phyloP scores from a whole-genome alignment of 2,329 filamentous ascomycete genomes.

The Sordariomycetes sp. region DNA sequence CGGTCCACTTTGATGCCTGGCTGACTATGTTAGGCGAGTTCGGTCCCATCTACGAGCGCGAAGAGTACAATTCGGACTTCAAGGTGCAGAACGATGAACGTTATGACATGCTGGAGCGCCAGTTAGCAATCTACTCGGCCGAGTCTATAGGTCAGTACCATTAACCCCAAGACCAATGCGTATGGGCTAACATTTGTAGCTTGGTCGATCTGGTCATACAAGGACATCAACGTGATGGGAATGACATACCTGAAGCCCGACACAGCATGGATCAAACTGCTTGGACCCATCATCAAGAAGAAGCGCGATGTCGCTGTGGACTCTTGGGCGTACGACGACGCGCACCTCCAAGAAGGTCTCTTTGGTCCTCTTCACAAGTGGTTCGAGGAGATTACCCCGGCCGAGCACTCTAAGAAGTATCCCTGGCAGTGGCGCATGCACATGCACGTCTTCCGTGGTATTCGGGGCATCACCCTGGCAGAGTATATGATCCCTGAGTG shows the following conservation, averaged over 20 bases:
- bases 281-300: constrained; percentile 43
- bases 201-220: constrained; percentile 53
- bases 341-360: constrained; percentile 19
- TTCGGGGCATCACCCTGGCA: constrained; percentile 28
- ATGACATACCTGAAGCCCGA: constrained; percentile 39
- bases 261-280: constrained; percentile 36
- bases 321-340: constrained; percentile 36
- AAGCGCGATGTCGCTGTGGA: constrained; percentile 44
- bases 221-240: constrained; percentile 45
- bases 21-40: constrained; percentile 28
- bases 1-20: background rate
- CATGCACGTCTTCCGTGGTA: constrained; percentile 35
- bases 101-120: constrained; percentile 28
- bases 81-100: constrained; percentile 21
- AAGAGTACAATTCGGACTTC: constrained; percentile 19
- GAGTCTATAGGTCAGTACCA: constrained; percentile 10
- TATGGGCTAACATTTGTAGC: constrained; percentile 13
- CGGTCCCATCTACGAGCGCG: constrained; percentile 34
- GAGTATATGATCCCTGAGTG: constrained; percentile 43
- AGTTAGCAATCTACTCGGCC: constrained; percentile 23
- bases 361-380: constrained; percentile 28
- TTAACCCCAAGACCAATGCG: accelerated
- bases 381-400: constrained; percentile 32
- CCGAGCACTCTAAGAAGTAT: constrained; percentile 33
- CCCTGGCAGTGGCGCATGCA: constrained; percentile 38